Percentiles rank a stretch among this genome's conserved stretches.
Conservation (phyloP, 2,329 filamentous ascomycete species). For the Monascus ruber region DNA sequence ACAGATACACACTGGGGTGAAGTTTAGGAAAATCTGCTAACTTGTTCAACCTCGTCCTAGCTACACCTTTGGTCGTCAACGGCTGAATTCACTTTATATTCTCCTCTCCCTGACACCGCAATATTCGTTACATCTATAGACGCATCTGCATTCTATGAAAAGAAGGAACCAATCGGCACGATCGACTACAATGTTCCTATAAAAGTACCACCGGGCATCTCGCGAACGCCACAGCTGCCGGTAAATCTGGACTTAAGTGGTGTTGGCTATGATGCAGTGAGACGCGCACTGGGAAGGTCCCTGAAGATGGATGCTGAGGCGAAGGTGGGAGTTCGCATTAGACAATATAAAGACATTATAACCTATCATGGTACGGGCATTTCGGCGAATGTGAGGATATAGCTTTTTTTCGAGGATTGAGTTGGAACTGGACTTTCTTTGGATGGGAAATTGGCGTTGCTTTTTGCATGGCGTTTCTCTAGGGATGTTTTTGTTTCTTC, state of each 20-base stretch:
- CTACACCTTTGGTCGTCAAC: slow-evolving; percentile 78
- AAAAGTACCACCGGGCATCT: slow-evolving; percentile 61
- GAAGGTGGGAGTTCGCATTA: slow-evolving; percentile 61
- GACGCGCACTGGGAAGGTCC: slow-evolving; percentile 65
- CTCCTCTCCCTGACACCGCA: slow-evolving; percentile 61
- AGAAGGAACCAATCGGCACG: slow-evolving; percentile 62
- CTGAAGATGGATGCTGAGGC: slow-evolving; percentile 71
- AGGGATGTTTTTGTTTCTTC: background rate
- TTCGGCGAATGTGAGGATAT: slow-evolving; percentile 47
- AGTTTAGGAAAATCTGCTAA: slow-evolving; percentile 3
- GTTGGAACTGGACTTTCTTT: background rate
- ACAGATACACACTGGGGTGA: background rate
- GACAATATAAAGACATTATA: slow-evolving; percentile 61
- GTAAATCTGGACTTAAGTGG: slow-evolving; percentile 68
- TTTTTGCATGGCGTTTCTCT: slow-evolving; percentile 1
- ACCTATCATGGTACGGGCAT: slow-evolving; percentile 62
- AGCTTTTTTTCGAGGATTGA: slow-evolving; percentile 2
- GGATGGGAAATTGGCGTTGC: background rate
- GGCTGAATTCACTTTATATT: slow-evolving; percentile 71
- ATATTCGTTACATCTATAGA: slow-evolving; percentile 70
- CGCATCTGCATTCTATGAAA: slow-evolving; percentile 76
- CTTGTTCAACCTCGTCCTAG: slow-evolving; percentile 10
- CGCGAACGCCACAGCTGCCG: slow-evolving; percentile 63
- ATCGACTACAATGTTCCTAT: slow-evolving; percentile 69
- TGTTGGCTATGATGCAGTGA: slow-evolving; percentile 73